Evolutionary conservation across 352 stramenopile genomes (phyloP), one percentile per base, ranked within the genome.

Genomic region (Phytophthora fragariae): DNA sequence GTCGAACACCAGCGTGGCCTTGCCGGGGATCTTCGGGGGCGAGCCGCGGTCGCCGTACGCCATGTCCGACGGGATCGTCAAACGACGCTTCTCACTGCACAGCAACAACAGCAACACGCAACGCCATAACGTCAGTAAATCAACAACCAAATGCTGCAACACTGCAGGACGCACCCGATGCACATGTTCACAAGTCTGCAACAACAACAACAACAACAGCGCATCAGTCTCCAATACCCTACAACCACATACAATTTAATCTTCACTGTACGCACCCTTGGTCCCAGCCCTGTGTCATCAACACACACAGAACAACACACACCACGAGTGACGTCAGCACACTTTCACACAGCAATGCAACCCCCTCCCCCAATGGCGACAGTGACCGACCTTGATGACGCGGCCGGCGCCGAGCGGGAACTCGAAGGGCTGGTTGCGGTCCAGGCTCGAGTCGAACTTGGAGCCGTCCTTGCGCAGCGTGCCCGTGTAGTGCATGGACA

Each of bases 401-500:
- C 97, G 90, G 15, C 96, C 94, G 21, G 86, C 64, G 46, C 97
- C 95, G 57, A 99, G 97, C 59, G 93, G 95, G 74, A 99, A 99
- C 33, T 97, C 95, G 55, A 98, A 98, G 3, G 97, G 97, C 73
- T 85, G 62, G 67, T 95, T 94, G 68, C 97, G 96, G 68, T 98
- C 94, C 68, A 98, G 86, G 37, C 93, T 99, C 63, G 93, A 98
- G 85, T 99, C 97, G 77, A 99, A 99, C 75, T 99, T 96, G 69
- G 91, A 98, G 60, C 98, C 98, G 81, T 99, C 95, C 75, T 98
- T 98, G 73, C 87, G 91, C 39, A 99, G 79, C 33, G 89, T 98
- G 47, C 98, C 98, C 53, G 94, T 98, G 91, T 99, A 99, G 85
- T 99, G 94, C 75, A 98, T 98, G 62, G 91, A 97, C 29, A 99